These are phyloP conservation scores for Batkoa obscura DNA, from an alignment of 371 early-diverging fungal genomes.

Conservation along the genomic window DNA sequence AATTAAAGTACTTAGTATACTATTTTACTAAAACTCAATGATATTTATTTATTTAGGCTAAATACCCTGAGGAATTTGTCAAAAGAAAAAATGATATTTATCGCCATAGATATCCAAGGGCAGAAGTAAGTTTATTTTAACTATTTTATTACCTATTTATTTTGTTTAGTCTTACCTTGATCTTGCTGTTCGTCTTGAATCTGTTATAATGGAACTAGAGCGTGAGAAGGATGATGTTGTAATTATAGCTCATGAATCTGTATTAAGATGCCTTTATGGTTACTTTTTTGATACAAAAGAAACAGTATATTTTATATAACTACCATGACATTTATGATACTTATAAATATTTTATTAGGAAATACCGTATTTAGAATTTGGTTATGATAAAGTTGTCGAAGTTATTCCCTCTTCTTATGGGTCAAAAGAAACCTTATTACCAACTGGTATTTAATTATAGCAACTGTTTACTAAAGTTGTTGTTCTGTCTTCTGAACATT, in stretches of 20 bases:
- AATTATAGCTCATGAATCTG: conserved; percentile 61
- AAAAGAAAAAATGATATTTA: conserved; percentile 42
- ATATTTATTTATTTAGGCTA: conserved; percentile 10
- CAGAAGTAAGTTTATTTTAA: conserved; percentile 27
- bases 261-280: conserved; percentile 52
- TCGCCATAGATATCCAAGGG: conserved; percentile 56
- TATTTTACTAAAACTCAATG: neutral
- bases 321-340: conserved; percentile 16
- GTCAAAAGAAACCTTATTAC: conserved; percentile 10
- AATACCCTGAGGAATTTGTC: conserved; percentile 62
- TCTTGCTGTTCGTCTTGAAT: conserved; percentile 36
- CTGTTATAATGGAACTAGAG: conserved; percentile 55
- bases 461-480: no score
- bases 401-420: conserved; percentile 56
- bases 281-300: conserved; percentile 40
- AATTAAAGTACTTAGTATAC: conserved; percentile 25
- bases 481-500: no score
- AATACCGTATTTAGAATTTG: conserved; percentile 55
- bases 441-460: neutral
- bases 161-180: conserved; percentile 38
- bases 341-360: conserved; percentile 17
- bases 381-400: conserved; percentile 47
- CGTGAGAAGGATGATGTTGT: conserved; percentile 61
- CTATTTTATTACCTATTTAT: conserved; percentile 26
- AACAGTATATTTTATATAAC: conserved; percentile 21